Evolutionary conservation across 2,329 filamentous ascomycete genomes (phyloP).

Genomic region (Claviceps sp.): DNA sequence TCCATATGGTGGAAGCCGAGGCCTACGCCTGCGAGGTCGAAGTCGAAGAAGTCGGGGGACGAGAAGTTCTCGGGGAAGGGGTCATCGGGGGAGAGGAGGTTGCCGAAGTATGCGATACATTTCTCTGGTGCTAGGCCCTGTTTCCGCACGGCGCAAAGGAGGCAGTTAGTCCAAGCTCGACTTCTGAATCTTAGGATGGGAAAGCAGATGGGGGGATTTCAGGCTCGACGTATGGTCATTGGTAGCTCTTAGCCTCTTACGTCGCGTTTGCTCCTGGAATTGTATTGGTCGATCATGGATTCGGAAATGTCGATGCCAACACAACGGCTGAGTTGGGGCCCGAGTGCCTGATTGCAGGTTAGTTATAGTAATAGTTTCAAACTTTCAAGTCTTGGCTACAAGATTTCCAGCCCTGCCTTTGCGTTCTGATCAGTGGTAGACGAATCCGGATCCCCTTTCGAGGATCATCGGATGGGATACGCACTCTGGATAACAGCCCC

Average conservation of each 20-base stretch:
- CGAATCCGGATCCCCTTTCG: too few species aligned
- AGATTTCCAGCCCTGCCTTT: too few species aligned
- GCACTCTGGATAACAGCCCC: constrained; percentile 43
- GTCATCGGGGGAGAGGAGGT: constrained; percentile 36
- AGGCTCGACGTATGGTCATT: neutral
- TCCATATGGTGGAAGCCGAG: constrained; percentile 56
- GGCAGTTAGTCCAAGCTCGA: too few species aligned
- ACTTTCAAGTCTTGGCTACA: too few species aligned
- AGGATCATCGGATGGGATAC: neutral
- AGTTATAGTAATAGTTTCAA: too few species aligned
- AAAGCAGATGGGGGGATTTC: too few species aligned
- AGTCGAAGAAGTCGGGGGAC: constrained; percentile 49
- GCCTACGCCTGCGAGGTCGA: constrained; percentile 54
- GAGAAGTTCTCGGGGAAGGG: constrained; percentile 41
- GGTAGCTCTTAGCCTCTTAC: constrained; percentile 23
- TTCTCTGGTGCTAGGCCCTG: constrained; percentile 36
- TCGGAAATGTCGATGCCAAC: constrained; percentile 58
- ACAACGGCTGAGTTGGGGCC: constrained; percentile 32
- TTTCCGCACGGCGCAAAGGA: too few species aligned
- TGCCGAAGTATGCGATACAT: constrained; percentile 43
- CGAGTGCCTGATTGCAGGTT: constrained; percentile 10
- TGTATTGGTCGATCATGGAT: constrained; percentile 58
- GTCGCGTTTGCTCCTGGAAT: constrained; percentile 42
- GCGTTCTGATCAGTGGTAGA: too few species aligned
- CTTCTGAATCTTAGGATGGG: too few species aligned